Conservation (phyloP, 805 yeast genomes). For the Lipomyces starkeyi region DNA sequence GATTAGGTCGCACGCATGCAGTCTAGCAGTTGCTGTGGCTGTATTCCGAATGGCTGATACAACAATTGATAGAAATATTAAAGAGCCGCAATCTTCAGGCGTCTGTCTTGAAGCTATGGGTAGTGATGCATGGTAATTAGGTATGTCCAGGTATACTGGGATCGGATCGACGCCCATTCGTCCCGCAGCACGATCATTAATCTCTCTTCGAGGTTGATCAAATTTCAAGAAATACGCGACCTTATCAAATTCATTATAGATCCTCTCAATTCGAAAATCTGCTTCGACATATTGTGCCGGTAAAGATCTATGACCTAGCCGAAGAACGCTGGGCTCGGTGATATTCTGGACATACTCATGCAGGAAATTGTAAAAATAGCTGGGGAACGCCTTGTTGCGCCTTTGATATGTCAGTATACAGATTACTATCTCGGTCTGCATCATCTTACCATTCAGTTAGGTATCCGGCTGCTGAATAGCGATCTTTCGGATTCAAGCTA, state of each 20-base stretch:
- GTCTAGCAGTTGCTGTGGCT: conserved; percentile 61
- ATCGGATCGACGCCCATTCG: conserved; percentile 26
- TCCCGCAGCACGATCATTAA: not conserved
- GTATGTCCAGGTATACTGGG: conserved; percentile 39
- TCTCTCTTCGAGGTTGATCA: conserved; percentile 28
- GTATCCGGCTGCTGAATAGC: conserved; percentile 62
- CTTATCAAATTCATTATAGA: conserved; percentile 64
- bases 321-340: conserved; percentile 38
- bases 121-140: conserved; percentile 29
- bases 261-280: conserved; percentile 62
- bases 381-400: conserved; percentile 36
- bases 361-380: conserved; percentile 53
- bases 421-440: conserved; percentile 60
- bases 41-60: conserved; percentile 68
- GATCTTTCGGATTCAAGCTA: conserved; percentile 61
- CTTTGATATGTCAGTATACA: conserved; percentile 9
- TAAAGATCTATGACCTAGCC: conserved; percentile 36
- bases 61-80: conserved; percentile 63
- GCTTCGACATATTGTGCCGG: conserved; percentile 49
- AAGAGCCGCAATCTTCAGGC: conserved; percentile 50
- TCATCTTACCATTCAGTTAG: conserved; percentile 56
- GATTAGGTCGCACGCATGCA: conserved; percentile 77
- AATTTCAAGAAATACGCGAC: conserved; percentile 53
- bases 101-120: conserved; percentile 23
- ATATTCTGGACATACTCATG: conserved; percentile 67